Conservation (phyloP, 2,329 filamentous ascomycete species). For the Phialophora chinensis region DNA sequence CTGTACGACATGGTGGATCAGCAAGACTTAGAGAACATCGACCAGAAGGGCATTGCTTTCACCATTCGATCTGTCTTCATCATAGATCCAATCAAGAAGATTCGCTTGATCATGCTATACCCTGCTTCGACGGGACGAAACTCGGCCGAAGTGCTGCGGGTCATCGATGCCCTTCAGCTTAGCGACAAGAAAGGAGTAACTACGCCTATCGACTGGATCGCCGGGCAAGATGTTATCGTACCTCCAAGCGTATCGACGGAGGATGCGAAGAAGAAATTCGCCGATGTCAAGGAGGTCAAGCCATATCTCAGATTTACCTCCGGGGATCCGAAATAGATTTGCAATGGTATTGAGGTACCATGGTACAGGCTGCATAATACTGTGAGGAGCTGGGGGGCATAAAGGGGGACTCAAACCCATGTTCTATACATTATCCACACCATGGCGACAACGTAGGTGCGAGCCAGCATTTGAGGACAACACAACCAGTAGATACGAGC, state of each 20-base stretch:
- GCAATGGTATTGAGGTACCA: not conserved
- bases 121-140: not conserved
- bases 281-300: slow-evolving; percentile 68
- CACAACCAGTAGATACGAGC: not conserved
- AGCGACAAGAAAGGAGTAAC: not conserved
- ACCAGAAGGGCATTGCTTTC: slow-evolving; percentile 83
- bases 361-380: not conserved
- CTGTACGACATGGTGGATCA: slow-evolving; percentile 84
- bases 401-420: not conserved
- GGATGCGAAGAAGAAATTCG: slow-evolving; percentile 87
- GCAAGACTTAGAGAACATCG: slow-evolving; percentile 81
- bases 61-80: slow-evolving; percentile 95
- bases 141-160: not conserved
- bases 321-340: not conserved
- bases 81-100: slow-evolving; percentile 92
- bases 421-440: not conserved
- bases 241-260: slow-evolving; percentile 81
- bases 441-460: not conserved
- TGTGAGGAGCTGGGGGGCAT: not conserved
- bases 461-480: not conserved
- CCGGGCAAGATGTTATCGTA: slow-evolving; percentile 79
- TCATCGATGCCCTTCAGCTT: not conserved
- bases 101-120: slow-evolving; percentile 76
- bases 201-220: not conserved
- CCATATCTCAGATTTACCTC: slow-evolving; percentile 49